Conservation (phyloP, 1,284 basidiomycete species). For the Rhodotorula sp. region DNA sequence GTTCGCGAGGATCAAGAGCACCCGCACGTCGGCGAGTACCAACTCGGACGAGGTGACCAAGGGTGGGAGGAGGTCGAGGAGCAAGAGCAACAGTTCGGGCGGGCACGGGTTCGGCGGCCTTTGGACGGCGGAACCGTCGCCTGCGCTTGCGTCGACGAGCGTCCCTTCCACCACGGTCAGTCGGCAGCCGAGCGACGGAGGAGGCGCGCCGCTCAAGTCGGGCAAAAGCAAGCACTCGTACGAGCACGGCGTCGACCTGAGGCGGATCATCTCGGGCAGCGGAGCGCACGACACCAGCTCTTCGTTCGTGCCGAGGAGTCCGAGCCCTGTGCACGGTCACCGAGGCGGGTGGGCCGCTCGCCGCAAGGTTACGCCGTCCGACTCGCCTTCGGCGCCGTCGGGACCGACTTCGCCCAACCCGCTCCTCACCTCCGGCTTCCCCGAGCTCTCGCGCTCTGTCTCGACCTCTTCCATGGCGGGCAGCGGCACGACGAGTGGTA, state of each 20-base stretch:
- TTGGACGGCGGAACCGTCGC: background rate
- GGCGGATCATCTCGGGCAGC: conserved; percentile 31
- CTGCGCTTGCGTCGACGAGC: background rate
- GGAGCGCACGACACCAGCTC: background rate
- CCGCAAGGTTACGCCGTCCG: conserved; percentile 15
- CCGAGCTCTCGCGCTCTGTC: conserved; percentile 28
- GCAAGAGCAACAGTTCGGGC: conserved; percentile 39
- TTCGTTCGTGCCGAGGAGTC: background rate
- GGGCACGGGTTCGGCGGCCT: conserved; percentile 7
- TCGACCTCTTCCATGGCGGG: conserved; percentile 26
- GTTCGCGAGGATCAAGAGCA: conserved; percentile 34
- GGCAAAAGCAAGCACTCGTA: conserved; percentile 13
- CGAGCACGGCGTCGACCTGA: conserved; percentile 32
- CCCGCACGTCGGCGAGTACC: conserved; percentile 15
- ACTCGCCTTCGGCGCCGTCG: background rate
- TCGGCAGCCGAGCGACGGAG: conserved; percentile 29
- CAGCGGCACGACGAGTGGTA: background rate
- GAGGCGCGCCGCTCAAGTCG: background rate
- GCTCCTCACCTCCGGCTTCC: conserved; percentile 8
- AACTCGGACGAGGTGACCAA: conserved; percentile 10
- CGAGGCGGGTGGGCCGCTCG: conserved; percentile 23
- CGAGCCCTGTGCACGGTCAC: conserved; percentile 19
- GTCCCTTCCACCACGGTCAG: conserved; percentile 5
- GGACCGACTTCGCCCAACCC: conserved; percentile 1
- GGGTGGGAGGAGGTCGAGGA: conserved; percentile 16